Base-by-base conservation (phyloP, 148 eudicot genomes). In the Diospyros kaki region DNA sequence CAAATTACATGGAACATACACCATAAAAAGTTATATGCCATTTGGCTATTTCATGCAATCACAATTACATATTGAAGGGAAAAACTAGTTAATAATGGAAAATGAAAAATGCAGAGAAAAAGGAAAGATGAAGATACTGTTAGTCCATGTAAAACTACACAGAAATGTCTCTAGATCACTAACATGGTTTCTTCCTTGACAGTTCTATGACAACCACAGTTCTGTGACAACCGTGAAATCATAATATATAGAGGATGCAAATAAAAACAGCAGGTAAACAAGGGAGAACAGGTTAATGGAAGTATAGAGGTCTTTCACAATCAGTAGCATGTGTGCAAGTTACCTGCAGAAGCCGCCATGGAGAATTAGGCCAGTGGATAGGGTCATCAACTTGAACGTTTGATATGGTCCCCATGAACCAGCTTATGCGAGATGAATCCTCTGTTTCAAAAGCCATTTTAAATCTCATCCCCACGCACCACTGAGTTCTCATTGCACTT, bases 391-490 rank as follows among this genome's bases (percentile, higher is more conserved):
- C 92, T 74, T 90, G 96, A 80, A 87, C 96, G 61, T 79, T 80
- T 40, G 97, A 89, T 5, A 95, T 80, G 42, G 96, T 95, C 10
- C 99, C 99, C 99, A 95, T 95, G 78, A 92, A 95, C 99, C 99
- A 95, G 74, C 99, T 95, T 52, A 95, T 95, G 43, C 99, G 83
- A 6, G 99, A 95, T 1, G 97, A 95, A 87, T 92, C 99, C 79
- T 95, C 99, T 5, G 99, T 95, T 83, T 95, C 99, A 52, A 95
- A 95, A 52, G 99, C 87, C 99, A 95, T 95, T 84, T 95, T 95
- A 61, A 95, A 95, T 73, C 99, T 88, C 97, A 95, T 92, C 64
- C 97, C 99, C 8, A 90, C 68, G 63, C 83, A 90, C 99, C 99
- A 92, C 2, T 90, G 92, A 17, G 86, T 81, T 59, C 89, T 77